Conservation (phyloP, 2,329 filamentous ascomycete genomes). For the Stemphylium vesicarium region DNA sequence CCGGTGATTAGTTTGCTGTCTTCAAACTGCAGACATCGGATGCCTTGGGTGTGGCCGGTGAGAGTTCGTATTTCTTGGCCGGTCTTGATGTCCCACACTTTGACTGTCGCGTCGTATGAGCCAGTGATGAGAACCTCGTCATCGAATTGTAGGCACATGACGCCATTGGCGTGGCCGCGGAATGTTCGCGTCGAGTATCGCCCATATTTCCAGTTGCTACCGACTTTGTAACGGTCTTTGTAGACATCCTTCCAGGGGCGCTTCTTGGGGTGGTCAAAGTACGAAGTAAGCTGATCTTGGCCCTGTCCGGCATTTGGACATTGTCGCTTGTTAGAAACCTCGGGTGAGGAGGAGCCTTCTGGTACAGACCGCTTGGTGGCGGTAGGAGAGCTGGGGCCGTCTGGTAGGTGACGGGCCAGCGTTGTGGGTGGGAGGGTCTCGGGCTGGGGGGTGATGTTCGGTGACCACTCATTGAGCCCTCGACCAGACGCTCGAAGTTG, state of each 20-base stretch:
- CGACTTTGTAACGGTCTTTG: slow-evolving; percentile 91
- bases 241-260: slow-evolving; percentile 97
- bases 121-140: slow-evolving; percentile 92
- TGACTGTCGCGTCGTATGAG: slow-evolving; percentile 93
- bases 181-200: slow-evolving; percentile 85
- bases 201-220: slow-evolving; percentile 97
- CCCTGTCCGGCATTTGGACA: slow-evolving; percentile 34
- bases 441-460: slow-evolving; percentile 57
- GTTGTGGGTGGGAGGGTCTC: slow-evolving; percentile 36
- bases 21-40: slow-evolving; percentile 91
- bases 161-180: slow-evolving; percentile 85
- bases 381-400: slow-evolving; percentile 22
- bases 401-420: slow-evolving; percentile 19
- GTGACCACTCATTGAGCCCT: slow-evolving; percentile 62
- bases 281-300: slow-evolving; percentile 50
- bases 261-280: slow-evolving; percentile 56
- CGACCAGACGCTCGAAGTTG: slow-evolving; percentile 70
- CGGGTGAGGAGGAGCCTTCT: slow-evolving; percentile 31
- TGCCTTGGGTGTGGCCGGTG: slow-evolving; percentile 78
- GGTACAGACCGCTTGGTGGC: slow-evolving; percentile 40
- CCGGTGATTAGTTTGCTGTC: slow-evolving; percentile 90
- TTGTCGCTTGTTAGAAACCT: slow-evolving; percentile 41
- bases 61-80: slow-evolving; percentile 87
- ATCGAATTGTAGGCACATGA: slow-evolving; percentile 80
- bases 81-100: slow-evolving; percentile 93